Percentiles rank a stretch among this genome's conserved stretches.
Conservation (phyloP, 345 rosid species). For the Sonneratia alba region DNA sequence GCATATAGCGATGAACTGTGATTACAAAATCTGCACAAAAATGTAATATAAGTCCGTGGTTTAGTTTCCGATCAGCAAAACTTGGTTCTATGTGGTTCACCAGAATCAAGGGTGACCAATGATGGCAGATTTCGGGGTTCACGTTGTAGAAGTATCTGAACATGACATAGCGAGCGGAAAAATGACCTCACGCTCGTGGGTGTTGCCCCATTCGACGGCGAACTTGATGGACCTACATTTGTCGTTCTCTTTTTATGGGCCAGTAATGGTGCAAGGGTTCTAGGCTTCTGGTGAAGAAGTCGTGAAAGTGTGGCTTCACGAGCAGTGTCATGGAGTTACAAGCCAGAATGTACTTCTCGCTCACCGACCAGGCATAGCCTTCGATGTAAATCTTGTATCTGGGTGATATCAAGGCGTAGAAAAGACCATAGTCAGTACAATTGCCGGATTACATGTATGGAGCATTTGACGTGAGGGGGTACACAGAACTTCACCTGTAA, state of each 20-base stretch:
- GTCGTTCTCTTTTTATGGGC: slow-evolving; percentile 47
- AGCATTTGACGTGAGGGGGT: not conserved
- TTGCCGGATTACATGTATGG: not conserved
- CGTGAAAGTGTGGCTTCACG: slow-evolving; percentile 34
- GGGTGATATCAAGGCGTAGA: not conserved
- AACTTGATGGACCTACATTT: slow-evolving; percentile 66
- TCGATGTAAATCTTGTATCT: slow-evolving; percentile 78
- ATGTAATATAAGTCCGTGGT: no score
- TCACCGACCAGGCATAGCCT: slow-evolving; percentile 64
- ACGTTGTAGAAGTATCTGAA: not conserved
- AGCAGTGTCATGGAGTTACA: slow-evolving; percentile 27
- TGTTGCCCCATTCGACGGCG: slow-evolving; percentile 78
- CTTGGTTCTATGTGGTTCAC: no score
- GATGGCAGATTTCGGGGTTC: no score
- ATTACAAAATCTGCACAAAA: no score
- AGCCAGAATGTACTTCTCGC: no score
- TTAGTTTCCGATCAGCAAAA: no score
- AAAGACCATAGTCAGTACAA: not conserved
- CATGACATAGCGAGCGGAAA: not conserved
- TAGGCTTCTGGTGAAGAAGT: slow-evolving; percentile 42
- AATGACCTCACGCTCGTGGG: slow-evolving; percentile 46
- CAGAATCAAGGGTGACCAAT: no score
- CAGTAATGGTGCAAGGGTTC: slow-evolving; percentile 50
- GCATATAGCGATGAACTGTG: not conserved
- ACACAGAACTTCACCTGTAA: slow-evolving; percentile 33